phyloP scores from a whole-genome alignment of 495 filamentous ascomycete species.

The Xylaria palmicola region DNA sequence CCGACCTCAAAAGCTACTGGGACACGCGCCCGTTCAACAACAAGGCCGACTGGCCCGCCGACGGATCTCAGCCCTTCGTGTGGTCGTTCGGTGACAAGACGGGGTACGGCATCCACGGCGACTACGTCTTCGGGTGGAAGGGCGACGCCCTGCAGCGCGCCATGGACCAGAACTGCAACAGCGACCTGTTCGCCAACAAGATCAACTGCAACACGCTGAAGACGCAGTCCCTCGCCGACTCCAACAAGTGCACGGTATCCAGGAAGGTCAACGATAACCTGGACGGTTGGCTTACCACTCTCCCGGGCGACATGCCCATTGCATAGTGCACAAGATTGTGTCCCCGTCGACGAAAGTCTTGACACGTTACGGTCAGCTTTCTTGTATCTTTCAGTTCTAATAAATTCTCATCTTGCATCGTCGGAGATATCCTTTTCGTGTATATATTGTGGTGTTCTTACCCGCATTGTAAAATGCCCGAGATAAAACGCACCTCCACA shows the following conservation, averaged over 20 bases:
- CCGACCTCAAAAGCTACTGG: slow-evolving; percentile 33
- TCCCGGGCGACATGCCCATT: slow-evolving; percentile 34
- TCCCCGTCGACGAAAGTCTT: no score
- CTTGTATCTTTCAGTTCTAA: no score
- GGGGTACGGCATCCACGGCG: slow-evolving; percentile 42
- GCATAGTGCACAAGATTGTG: background rate
- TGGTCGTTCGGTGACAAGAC: slow-evolving; percentile 43
- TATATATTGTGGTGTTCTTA: no score
- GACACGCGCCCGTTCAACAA: slow-evolving; percentile 42
- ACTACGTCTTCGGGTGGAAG: slow-evolving; percentile 49
- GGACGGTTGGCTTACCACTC: slow-evolving; percentile 31
- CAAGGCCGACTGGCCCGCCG: slow-evolving; percentile 37
- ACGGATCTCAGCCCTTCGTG: slow-evolving; percentile 41
- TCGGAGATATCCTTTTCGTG: no score
- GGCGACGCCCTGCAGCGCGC: slow-evolving; percentile 41
- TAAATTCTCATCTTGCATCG: no score
- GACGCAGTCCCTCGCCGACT: slow-evolving; percentile 33
- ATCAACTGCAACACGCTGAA: slow-evolving; percentile 42
- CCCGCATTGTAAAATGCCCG: no score
- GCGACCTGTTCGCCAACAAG: slow-evolving; percentile 31
- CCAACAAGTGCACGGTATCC: slow-evolving; percentile 38
- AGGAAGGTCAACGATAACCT: slow-evolving; percentile 34
- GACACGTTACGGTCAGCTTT: no score
- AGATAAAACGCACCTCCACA: no score
- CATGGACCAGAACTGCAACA: slow-evolving; percentile 42